phyloP scores from a whole-genome alignment of 2,329 filamentous ascomycete species.

The Alternaria gansuensis region DNA sequence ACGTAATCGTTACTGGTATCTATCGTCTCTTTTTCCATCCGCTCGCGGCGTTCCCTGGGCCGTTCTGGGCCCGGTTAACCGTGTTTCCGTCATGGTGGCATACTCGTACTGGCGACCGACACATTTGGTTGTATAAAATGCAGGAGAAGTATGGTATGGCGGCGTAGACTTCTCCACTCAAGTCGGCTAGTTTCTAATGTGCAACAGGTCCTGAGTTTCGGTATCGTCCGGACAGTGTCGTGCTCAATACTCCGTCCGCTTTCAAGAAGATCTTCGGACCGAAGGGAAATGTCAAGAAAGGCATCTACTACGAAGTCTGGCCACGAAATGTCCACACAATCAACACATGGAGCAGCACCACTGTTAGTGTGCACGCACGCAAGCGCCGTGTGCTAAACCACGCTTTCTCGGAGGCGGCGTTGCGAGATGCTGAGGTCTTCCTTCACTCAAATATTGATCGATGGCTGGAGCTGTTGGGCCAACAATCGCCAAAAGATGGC shows the following conservation, averaged over 20 bases:
- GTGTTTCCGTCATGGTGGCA: constrained; percentile 61
- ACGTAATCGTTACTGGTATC: constrained; percentile 23
- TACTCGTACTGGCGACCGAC: constrained; percentile 74
- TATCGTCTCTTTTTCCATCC: constrained; percentile 36
- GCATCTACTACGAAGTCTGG: constrained; percentile 56
- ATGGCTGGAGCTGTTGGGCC: constrained; percentile 34
- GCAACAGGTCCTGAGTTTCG: constrained; percentile 58
- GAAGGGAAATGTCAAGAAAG: constrained; percentile 57
- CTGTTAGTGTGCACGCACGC: constrained; percentile 48
- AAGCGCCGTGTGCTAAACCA: constrained; percentile 53
- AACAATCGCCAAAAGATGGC: constrained; percentile 17
- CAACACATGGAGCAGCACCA: constrained; percentile 50
- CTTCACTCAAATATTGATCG: constrained; percentile 42
- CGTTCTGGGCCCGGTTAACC: constrained; percentile 37
- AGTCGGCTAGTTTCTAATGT: not conserved
- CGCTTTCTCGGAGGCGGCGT: constrained; percentile 54
- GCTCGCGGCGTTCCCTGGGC: constrained; percentile 35
- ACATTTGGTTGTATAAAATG: constrained; percentile 74
- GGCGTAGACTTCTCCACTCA: not conserved
- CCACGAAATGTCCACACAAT: constrained; percentile 46
- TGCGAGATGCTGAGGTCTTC: constrained; percentile 53
- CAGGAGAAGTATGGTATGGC: constrained; percentile 72
- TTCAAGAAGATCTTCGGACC: constrained; percentile 57
- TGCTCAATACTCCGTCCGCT: constrained; percentile 71
- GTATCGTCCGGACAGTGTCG: constrained; percentile 76